Evolutionary conservation across 2,329 filamentous ascomycete species (phyloP), one percentile per base, ranked within the genome.

Genomic region (Colletotrichum orbiculare): DNA sequence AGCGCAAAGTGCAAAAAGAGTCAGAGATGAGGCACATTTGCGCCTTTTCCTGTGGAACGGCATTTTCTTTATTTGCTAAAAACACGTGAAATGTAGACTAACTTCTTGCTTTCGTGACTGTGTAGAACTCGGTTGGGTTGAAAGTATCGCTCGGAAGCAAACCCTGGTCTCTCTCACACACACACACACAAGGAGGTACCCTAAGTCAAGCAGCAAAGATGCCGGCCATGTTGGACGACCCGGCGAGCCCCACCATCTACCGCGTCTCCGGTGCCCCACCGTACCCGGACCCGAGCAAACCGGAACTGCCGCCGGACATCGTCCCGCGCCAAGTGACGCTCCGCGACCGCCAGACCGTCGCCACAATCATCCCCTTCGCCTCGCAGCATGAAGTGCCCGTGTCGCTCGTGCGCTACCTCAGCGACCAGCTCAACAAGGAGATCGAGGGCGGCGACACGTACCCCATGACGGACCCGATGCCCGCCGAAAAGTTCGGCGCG

Each of bases 381-480:
- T 91, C 91, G n/a, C 86, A 87, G 15, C 82, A 88, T 61, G 87
- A 94, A 73, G 89, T 96, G n/a, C 94, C 94, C 2, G 81, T 83
- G 43, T 89, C 90, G 7, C 82, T 97, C 63, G 82, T 95, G 41
- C 84, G 85, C 43, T 96, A 96, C 73, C 87, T 97, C 50, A 91
- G 87, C 71, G 91, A 93, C 73, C 91, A 96, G 79, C 85, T 97
- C 71, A 95, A 94, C 76, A 91, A 92, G 78, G 94, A 97, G 78
- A 96, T 97, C 73, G 92, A 96, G 73, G 92, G 93, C 77, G 94
- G 94, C 61, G 93, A 97, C 76, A 96, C 94, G 1, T 97, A 97
- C 76, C 93, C 94, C 25, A 95, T 96, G 91, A 87, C 90, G 71
- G 89, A 94, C 56, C 83, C 89, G 15, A 87, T 97, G 78, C 82